phyloP scores from a whole-genome alignment of 805 yeast species.

The Ogataea angusta region DNA sequence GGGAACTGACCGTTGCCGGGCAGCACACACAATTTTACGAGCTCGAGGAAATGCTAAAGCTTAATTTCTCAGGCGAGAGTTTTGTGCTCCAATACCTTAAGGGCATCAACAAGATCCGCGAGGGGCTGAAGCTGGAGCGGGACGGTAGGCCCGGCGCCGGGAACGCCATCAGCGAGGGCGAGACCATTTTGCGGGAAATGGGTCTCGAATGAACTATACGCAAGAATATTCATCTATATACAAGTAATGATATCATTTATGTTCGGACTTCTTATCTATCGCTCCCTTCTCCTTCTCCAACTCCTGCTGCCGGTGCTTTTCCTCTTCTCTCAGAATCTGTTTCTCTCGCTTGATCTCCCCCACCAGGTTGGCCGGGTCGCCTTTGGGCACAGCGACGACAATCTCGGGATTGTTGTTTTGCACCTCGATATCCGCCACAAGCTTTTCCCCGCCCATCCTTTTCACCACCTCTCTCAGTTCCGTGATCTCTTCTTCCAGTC shows the following conservation, averaged over 20 bases:
- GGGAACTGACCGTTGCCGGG: constrained; percentile 40
- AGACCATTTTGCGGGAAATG: constrained; percentile 7
- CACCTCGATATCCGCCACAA: neutral
- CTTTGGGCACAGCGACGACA: constrained; percentile 8
- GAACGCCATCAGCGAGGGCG: constrained; percentile 9
- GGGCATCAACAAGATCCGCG: constrained; percentile 24
- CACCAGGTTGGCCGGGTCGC: constrained; percentile 7
- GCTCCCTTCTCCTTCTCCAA: neutral
- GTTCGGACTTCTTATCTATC: neutral
- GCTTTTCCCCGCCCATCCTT: constrained; percentile 32
- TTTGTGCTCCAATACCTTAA: constrained; percentile 39
- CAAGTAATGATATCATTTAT: neutral
- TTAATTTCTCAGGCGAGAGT: constrained; percentile 44
- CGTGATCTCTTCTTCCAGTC: constrained; percentile 68
- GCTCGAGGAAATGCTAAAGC: constrained; percentile 35
- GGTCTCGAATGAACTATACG: neutral
- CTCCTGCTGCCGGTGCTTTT: neutral
- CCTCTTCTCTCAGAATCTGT: constrained; percentile 1
- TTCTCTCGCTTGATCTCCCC: constrained; percentile 7
- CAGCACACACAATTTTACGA: constrained; percentile 35
- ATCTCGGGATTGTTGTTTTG: constrained; percentile 5
- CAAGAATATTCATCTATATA: neutral
- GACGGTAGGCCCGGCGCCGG: constrained; percentile 1
- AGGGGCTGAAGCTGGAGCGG: constrained; percentile 7
- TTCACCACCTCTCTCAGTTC: constrained; percentile 47